Evolutionary conservation across 2,329 filamentous ascomycete species (phyloP), one percentile per base, ranked within the genome.

Genomic region (Talaromyces sp.): DNA sequence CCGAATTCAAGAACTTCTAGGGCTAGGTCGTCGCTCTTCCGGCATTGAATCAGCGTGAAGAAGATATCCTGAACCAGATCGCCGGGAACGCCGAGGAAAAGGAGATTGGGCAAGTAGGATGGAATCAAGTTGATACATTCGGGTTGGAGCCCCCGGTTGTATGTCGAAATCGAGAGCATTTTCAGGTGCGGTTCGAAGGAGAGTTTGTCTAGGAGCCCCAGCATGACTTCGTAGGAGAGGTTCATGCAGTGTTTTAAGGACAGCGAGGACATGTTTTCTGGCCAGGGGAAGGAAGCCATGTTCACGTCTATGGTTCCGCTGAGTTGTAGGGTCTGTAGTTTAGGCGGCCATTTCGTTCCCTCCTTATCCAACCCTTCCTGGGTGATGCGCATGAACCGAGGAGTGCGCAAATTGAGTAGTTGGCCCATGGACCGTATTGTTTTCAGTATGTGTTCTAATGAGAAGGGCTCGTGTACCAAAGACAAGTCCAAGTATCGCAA

Each of bases 401-500:
- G 81, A 17, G 84, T 74, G 54, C 73, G 75, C 9, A 87, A 73
- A 2, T 71, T 70, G 6, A 68, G 68, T 6, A 87, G 73, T 8
- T 73, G 70, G 2, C 66, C 41, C 21, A 87, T 75, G 29, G 76
- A 70, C n/a, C 73, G 73, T 7, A 85, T 69, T 0, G 82, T 78
- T 54, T 79, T 79, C 63, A 83, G 80, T 14, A 87, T 73, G 4
- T 74, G 71, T 26, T 75, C 69, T 63, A 84, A 78, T 6, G 72
- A 71, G 31, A 86, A 79, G 0, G 76, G 71, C 60, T 84, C 82
- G 13, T 73, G 76, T 7, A 86, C 80, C 3, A 84, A 75, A 4
- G 77, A 79, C 7, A 87, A 72, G 64, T 86, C 81, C 17, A 87
- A 73, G 2, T 75, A 63, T 10, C 71, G 71, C 4, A 88, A 73